Conservation (phyloP, 2,329 filamentous ascomycete species). For the Escovopsis sp. region DNA sequence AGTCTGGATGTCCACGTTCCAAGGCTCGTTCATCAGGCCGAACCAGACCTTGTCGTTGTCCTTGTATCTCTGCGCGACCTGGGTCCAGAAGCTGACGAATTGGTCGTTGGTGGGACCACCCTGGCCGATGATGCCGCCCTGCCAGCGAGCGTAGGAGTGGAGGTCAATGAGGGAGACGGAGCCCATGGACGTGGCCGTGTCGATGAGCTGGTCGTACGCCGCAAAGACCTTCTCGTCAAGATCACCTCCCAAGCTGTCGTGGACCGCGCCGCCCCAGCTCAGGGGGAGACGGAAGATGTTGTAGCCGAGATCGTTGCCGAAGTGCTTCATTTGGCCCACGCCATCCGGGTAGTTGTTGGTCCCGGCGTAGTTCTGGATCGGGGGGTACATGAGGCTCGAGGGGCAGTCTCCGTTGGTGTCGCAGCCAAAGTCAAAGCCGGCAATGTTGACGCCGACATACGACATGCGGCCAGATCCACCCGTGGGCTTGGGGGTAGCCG, state of each 20-base stretch:
- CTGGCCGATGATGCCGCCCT: constrained; percentile 46
- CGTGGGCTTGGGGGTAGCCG: too few species aligned
- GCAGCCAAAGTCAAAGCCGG: constrained; percentile 24
- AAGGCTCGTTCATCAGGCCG: constrained; percentile 53
- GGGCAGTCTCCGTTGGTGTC: constrained; percentile 21
- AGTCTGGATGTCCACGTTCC: constrained; percentile 35
- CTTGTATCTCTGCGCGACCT: constrained; percentile 42
- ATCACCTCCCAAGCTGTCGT: constrained; percentile 29
- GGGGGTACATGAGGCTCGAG: constrained; percentile 13
- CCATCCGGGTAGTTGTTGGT: constrained; percentile 16
- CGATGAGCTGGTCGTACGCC: constrained; percentile 37
- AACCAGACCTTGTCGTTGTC: constrained; percentile 27
- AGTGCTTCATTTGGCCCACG: constrained; percentile 37
- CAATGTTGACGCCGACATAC: constrained; percentile 2
- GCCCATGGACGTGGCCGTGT: constrained; percentile 37
- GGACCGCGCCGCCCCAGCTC: constrained; percentile 41
- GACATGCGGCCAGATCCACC: too few species aligned
- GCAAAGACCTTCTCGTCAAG: constrained; percentile 31
- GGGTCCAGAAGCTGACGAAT: constrained; percentile 41
- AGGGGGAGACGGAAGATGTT: constrained; percentile 37
- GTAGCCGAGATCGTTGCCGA: constrained; percentile 30
- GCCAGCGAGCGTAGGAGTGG: constrained; percentile 42
- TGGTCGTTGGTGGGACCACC: constrained; percentile 44
- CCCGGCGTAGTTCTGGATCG: constrained; percentile 12
- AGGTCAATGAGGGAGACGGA: constrained; percentile 41